These are phyloP conservation scores for Clavispora asparagi DNA, from an alignment of 805 yeast species.

Conservation along the genomic window DNA sequence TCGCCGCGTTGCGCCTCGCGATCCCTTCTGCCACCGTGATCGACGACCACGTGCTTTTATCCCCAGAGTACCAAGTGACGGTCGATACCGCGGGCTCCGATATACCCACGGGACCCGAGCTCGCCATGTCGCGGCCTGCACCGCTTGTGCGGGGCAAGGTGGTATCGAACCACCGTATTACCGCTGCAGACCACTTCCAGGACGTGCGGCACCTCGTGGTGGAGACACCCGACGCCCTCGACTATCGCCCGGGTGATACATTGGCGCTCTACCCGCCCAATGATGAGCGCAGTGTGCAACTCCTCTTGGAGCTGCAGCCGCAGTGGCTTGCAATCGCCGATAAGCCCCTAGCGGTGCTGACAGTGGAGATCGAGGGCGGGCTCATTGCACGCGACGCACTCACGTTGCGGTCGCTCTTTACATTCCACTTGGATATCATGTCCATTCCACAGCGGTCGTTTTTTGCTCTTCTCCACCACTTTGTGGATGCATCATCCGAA, in stretches of 20 bases:
- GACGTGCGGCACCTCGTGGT: conserved; percentile 71
- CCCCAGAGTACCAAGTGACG: conserved; percentile 20
- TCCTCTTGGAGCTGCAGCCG: conserved; percentile 60
- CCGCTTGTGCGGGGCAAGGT: conserved; percentile 42
- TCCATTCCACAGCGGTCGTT: conserved; percentile 83
- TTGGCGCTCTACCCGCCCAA: conserved; percentile 73
- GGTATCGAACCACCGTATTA: conserved; percentile 51
- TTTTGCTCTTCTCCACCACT: conserved; percentile 69
- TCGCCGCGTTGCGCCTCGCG: conserved; percentile 22
- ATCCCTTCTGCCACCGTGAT: conserved; percentile 21
- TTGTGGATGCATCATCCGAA: conserved; percentile 42
- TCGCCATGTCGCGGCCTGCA: conserved; percentile 6
- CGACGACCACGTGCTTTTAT: conserved; percentile 22
- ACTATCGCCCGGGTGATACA: conserved; percentile 76
- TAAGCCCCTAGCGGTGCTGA: conserved; percentile 37
- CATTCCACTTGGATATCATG: conserved; percentile 76
- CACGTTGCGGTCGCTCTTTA: conserved; percentile 68
- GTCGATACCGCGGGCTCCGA: conserved; percentile 2
- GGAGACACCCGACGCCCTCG: conserved; percentile 20
- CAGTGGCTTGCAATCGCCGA: conserved; percentile 72
- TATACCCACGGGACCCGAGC: neutral
- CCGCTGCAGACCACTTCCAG: conserved; percentile 74
- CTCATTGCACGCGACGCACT: conserved; percentile 41
- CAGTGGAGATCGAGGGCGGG: conserved; percentile 54
- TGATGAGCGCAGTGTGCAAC: conserved; percentile 55